Evolutionary conservation across 257 asterid genomes (phyloP).

Genomic region (Nicotiana obtusifolia): DNA sequence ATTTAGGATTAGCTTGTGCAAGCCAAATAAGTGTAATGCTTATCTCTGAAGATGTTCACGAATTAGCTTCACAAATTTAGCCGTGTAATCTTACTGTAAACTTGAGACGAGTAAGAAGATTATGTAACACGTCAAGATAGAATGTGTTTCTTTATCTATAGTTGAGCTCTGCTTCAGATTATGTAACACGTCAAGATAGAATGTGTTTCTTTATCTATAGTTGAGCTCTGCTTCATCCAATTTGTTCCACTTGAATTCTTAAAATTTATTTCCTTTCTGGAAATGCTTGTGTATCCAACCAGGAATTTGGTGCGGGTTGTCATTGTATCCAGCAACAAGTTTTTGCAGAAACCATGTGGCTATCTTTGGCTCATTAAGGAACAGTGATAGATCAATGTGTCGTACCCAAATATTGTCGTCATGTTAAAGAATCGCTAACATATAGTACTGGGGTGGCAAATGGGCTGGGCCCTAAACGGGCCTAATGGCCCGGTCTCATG

Average conservation of each 20-base stretch:
- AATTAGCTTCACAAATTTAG: conserved; percentile 10
- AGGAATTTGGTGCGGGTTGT: not conserved
- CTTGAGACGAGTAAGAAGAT: not conserved
- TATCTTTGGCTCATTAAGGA: not conserved
- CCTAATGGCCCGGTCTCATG: too few relatives aligned
- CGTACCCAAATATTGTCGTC: too few relatives aligned
- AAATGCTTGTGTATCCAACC: not conserved
- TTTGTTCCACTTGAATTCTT: not conserved
- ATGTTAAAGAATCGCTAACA: too few relatives aligned
- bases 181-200: not conserved
- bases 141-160: not conserved
- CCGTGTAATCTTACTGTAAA: not conserved
- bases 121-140: not conserved
- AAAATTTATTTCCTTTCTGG: not conserved
- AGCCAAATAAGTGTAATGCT: conserved; percentile 38
- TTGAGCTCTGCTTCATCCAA: not conserved
- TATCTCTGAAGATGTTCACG: conserved; percentile 22
- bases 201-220: not conserved
- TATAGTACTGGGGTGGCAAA: too few relatives aligned
- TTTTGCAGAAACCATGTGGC: not conserved
- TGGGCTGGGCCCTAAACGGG: too few relatives aligned
- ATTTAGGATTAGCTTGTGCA: conserved; percentile 31
- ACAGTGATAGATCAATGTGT: not conserved
- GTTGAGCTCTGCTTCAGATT: not conserved
- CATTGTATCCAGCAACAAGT: not conserved